Evolutionary conservation across 1,139 yeast species (phyloP), one percentile per base, ranked within the genome.

Genomic region (Taphrina confusa): DNA sequence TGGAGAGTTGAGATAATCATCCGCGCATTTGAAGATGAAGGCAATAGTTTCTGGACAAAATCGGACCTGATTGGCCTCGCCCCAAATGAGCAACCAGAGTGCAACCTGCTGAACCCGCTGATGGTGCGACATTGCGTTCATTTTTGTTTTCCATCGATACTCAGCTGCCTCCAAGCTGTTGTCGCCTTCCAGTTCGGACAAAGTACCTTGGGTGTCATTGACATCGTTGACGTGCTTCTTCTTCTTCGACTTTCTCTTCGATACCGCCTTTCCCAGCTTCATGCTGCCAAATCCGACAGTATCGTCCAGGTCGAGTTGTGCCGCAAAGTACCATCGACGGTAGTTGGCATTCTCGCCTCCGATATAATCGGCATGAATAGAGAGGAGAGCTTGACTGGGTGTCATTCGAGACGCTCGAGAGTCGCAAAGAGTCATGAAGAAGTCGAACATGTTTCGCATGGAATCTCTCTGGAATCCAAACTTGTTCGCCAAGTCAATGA

Each of bases 391-490:
- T 74, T 89, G 96, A 64, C 89, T 87, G 25, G 98, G 97, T 18
- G 97, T 84, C 96, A 91, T 89, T 75, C 98, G 85, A 57, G 97
- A 89, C 9, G 97, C 82, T 73, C 97, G 83, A 8, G 98, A 92
- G 72, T 94, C 98, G 71, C 94, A 80, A 68, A 91, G 79, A 28
- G 88, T 82, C 97, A 94, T 87, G 73, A 92, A 85, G 74, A 89
- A 94, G 72, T 94, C 98, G 75, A 84, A 92, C 88, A 91, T 87
- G 76, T 94, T 94, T 76, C 95, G 83, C 92, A 89, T 89, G 27
- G 96, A 88, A 72, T 91, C 97, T 75, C 95, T 82, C 78, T 94
- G 98, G 82, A 94, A 94, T 65, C 98, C 98, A 75, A 94, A 90
- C 74, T 87, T 86, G 75, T 86, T 85, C 63, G 96, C 79, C 72